A percentile compares a stretch with the other conserved stretches of the same genome.
These are phyloP conservation scores for Ceratobasidium sp. DNA, from an alignment of 1,284 basidiomycete species.

Conservation along the genomic window DNA sequence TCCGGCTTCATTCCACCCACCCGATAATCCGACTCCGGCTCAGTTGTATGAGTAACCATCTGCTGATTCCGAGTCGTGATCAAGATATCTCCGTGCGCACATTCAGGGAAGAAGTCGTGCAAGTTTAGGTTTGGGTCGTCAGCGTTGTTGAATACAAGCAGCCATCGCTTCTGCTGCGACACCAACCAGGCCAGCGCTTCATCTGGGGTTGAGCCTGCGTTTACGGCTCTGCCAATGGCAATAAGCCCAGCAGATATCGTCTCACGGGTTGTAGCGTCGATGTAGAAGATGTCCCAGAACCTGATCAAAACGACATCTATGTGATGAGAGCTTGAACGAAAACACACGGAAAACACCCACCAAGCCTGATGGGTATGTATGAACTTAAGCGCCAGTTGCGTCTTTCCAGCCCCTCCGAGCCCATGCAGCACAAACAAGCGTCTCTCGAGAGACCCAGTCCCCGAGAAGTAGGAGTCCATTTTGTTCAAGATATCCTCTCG, in stretches of 20 bases:
- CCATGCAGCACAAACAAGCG: constrained; percentile 17
- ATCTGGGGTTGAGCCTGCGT: not conserved
- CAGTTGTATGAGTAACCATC: not conserved
- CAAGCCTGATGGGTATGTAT: not conserved
- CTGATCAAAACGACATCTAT: not conserved
- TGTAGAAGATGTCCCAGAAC: constrained; percentile 22
- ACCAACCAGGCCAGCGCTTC: constrained; percentile 14
- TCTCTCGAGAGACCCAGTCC: not conserved
- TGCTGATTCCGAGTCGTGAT: constrained; percentile 34
- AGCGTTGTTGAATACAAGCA: constrained; percentile 36
- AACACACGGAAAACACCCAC: not conserved
- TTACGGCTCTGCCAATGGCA: not conserved
- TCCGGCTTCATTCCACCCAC: constrained; percentile 15
- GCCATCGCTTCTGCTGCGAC: constrained; percentile 4
- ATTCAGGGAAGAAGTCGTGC: not conserved
- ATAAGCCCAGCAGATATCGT: not conserved
- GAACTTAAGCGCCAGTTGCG: constrained; percentile 11
- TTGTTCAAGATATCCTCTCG: not conserved
- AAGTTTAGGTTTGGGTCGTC: constrained; percentile 23
- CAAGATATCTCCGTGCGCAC: constrained; percentile 14
- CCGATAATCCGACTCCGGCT: not conserved
- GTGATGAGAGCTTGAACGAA: no score
- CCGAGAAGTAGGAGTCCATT: not conserved
- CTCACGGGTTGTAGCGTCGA: constrained; percentile 24
- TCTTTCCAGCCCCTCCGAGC: constrained; percentile 14